These are phyloP conservation scores for Tylopilus cervinicoccineus DNA, from an alignment of 768 basidiomycete species.

Conservation along the genomic window DNA sequence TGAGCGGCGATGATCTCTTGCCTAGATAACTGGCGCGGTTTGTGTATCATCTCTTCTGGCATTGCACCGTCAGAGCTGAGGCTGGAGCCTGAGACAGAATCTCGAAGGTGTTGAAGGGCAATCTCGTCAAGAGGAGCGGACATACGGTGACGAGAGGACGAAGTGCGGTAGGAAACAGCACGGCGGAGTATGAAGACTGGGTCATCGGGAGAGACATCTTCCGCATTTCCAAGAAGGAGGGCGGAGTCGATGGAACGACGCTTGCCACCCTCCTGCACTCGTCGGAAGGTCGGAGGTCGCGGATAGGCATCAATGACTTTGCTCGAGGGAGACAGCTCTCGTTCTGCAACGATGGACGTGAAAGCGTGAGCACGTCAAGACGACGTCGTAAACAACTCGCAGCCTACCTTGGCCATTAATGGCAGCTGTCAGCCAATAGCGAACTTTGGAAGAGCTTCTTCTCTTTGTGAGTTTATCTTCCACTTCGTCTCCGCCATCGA, in stretches of 20 bases:
- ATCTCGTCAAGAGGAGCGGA: conserved; percentile 83
- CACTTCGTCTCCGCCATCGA: conserved; percentile 96
- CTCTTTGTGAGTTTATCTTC: conserved; percentile 89
- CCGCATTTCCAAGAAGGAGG: conserved; percentile 60
- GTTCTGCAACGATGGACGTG: conserved; percentile 48
- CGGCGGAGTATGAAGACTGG: conserved; percentile 89
- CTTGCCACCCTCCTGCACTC: conserved; percentile 54
- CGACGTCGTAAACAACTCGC: not conserved
- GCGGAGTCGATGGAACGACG: conserved; percentile 86
- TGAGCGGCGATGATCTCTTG: conserved; percentile 95
- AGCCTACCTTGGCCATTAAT: conserved; percentile 59
- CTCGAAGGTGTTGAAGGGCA: conserved; percentile 67
- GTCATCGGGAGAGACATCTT: conserved; percentile 79
- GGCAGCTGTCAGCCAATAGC: conserved; percentile 73
- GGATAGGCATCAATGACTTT: conserved; percentile 82
- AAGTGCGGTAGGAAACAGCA: conserved; percentile 68
- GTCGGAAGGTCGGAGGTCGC: conserved; percentile 67
- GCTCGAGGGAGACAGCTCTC: conserved; percentile 72
- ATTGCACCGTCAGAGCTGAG: conserved; percentile 42
- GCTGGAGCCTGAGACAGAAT: conserved; percentile 58
- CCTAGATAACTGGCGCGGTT: conserved; percentile 48
- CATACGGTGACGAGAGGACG: conserved; percentile 64
- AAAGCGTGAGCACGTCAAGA: conserved; percentile 7
- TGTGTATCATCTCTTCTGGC: conserved; percentile 31
- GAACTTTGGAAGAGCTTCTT: conserved; percentile 69